Conservation (phyloP, 2,329 filamentous ascomycete species). For the Penicillium sp. region DNA sequence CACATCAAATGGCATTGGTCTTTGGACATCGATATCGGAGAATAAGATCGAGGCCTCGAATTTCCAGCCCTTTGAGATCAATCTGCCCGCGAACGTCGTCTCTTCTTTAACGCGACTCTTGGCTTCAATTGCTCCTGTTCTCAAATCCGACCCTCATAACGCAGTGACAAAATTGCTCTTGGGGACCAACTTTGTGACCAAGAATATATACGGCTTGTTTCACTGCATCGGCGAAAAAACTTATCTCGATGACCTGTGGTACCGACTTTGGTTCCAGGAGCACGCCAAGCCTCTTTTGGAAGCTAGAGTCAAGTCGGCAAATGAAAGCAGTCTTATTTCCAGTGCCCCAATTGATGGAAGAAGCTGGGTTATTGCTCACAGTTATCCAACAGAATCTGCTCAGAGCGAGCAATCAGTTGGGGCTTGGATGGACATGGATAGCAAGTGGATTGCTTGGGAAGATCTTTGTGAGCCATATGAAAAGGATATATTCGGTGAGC, state of each 20-base stretch:
- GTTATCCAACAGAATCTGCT: neutral
- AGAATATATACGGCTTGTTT: conserved; percentile 11
- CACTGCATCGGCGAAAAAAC: conserved; percentile 14
- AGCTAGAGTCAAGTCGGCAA: neutral
- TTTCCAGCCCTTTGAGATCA: conserved; percentile 12
- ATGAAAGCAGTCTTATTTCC: conserved; percentile 1
- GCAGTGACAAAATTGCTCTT: conserved; percentile 7
- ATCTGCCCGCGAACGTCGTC: conserved; percentile 6
- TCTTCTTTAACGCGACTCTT: conserved; percentile 6
- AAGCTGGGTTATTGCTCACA: conserved; percentile 8
- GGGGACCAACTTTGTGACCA: conserved; percentile 15
- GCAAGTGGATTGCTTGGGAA: conserved; percentile 12
- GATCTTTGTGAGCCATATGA: conserved; percentile 9
- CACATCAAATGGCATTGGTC: neutral
- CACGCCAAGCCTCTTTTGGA: conserved; percentile 8
- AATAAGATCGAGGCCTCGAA: conserved; percentile 7
- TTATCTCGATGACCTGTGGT: conserved; percentile 16
- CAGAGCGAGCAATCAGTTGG: neutral
- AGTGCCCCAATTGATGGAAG: conserved; percentile 5
- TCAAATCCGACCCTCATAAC: conserved; percentile 2
- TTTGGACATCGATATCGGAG: neutral
- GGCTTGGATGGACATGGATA: conserved; percentile 8
- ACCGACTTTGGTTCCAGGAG: conserved; percentile 11
- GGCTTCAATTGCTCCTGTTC: conserved; percentile 1
- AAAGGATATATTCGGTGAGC: conserved; percentile 2